Evolutionary conservation across 768 basidiomycete species (phyloP).

Genomic region (Lactarius indigo): DNA sequence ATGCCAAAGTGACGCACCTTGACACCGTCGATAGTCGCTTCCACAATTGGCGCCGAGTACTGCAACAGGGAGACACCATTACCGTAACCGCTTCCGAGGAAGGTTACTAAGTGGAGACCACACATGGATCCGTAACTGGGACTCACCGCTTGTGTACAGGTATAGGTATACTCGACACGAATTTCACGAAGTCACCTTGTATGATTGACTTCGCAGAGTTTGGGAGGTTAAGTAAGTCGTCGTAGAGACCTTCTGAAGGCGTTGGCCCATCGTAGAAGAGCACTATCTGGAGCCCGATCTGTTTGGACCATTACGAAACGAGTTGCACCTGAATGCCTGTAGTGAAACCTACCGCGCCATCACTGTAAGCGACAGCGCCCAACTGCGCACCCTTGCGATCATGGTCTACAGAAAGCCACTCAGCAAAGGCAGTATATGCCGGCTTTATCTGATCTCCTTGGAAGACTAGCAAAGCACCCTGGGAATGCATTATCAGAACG

Average conservation of each 20-base stretch:
- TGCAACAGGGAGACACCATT: background rate
- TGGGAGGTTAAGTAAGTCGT: slow-evolving; percentile 46
- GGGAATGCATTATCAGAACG: background rate
- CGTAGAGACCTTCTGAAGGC: slow-evolving; percentile 48
- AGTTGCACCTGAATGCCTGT: background rate
- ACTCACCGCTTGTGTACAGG: background rate
- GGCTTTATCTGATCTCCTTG: background rate
- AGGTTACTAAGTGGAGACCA: background rate
- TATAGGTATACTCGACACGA: background rate
- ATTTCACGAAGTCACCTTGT: slow-evolving; percentile 38
- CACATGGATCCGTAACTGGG: background rate
- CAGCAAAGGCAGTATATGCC: background rate
- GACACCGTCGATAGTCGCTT: slow-evolving; percentile 44
- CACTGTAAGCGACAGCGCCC: background rate
- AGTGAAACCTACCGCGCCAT: slow-evolving; percentile 18
- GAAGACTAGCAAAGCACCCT: background rate
- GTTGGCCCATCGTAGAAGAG: slow-evolving; percentile 60
- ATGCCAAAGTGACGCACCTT: slow-evolving; percentile 29
- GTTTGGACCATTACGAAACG: slow-evolving; percentile 37
- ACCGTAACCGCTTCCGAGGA: background rate
- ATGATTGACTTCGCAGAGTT: slow-evolving; percentile 22
- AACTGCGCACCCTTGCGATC: background rate
- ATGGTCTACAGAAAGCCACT: background rate
- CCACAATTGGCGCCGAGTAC: slow-evolving; percentile 24
- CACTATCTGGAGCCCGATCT: slow-evolving; percentile 40